Conservation (phyloP, 495 filamentous ascomycete genomes). For the Lasiosphaeria miniovina region DNA sequence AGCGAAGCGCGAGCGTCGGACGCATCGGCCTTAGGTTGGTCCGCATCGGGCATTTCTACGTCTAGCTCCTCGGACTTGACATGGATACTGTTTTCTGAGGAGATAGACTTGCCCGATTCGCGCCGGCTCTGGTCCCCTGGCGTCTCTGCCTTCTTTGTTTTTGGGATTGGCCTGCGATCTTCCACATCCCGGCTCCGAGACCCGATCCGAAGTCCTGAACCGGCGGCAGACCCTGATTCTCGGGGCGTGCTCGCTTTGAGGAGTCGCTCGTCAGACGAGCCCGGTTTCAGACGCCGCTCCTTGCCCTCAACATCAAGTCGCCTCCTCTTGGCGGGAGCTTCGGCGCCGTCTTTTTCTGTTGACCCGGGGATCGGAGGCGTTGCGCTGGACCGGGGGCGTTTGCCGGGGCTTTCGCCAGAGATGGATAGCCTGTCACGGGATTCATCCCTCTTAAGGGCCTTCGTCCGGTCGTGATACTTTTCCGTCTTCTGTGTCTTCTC, state of each 20-base stretch:
- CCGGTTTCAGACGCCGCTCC: conserved; percentile 40
- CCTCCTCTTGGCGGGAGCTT: conserved; percentile 50
- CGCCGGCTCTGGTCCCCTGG: conserved; percentile 32
- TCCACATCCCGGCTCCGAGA: conserved; percentile 37
- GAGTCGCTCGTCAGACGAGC: conserved; percentile 40
- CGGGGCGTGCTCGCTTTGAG: conserved; percentile 36
- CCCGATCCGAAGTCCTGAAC: conserved; percentile 15
- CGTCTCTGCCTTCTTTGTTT: conserved; percentile 32
- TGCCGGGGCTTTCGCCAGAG: conserved; percentile 51
- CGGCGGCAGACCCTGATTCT: conserved; percentile 27
- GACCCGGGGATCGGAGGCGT: conserved; percentile 62
- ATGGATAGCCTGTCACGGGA: conserved; percentile 50
- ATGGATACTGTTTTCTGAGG: conserved; percentile 44
- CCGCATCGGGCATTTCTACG: conserved; percentile 46
- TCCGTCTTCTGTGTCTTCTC: conserved; percentile 40
- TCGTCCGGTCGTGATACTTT: conserved; percentile 48
- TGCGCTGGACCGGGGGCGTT: conserved; percentile 63
- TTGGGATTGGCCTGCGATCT: conserved; percentile 35
- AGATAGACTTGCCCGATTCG: conserved; percentile 36
- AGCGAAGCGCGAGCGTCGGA: conserved; percentile 39
- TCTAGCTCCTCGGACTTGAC: conserved; percentile 49
- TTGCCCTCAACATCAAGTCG: conserved; percentile 45
- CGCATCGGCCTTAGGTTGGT: conserved; percentile 19
- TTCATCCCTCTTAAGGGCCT: conserved; percentile 53
- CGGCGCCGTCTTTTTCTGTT: conserved; percentile 51